These are phyloP conservation scores for Puya raimondii DNA, from an alignment of 176 grass and related monocot genomes.

Conservation along the genomic window DNA sequence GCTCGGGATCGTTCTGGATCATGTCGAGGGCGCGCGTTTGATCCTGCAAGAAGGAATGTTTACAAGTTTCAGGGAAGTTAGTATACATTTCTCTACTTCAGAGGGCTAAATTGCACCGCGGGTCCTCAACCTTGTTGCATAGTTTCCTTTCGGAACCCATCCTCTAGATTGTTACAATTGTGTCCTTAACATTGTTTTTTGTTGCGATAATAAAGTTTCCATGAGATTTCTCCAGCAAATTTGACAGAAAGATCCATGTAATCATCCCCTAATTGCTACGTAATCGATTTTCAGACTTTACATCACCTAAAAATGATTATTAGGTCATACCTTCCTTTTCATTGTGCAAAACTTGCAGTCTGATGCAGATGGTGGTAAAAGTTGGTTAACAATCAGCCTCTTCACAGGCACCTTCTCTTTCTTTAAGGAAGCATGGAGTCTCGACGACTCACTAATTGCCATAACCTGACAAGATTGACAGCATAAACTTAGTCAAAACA, in stretches of 20 bases:
- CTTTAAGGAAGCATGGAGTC: constrained; percentile 61
- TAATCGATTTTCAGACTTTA: no score
- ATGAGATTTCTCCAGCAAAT: no score
- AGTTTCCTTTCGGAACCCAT: no score
- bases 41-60: constrained; percentile 38
- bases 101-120: neutral
- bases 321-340: constrained; percentile 79
- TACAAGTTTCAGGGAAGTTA: neutral
- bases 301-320: neutral
- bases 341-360: constrained; percentile 98
- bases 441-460: constrained; percentile 81
- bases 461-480: constrained; percentile 57
- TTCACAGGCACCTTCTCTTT: constrained; percentile 93
- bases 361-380: constrained; percentile 73
- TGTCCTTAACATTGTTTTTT: no score
- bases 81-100: neutral
- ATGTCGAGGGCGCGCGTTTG: constrained; percentile 82
- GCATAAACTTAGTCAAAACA: neutral
- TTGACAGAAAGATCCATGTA: no score
- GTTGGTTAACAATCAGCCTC: constrained; percentile 86
- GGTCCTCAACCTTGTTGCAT: no score
- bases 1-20: constrained; percentile 63
- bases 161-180: no score
- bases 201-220: no score
- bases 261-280: no score